Conservation (phyloP, 768 basidiomycete genomes). For the Lentinula detonsa region DNA sequence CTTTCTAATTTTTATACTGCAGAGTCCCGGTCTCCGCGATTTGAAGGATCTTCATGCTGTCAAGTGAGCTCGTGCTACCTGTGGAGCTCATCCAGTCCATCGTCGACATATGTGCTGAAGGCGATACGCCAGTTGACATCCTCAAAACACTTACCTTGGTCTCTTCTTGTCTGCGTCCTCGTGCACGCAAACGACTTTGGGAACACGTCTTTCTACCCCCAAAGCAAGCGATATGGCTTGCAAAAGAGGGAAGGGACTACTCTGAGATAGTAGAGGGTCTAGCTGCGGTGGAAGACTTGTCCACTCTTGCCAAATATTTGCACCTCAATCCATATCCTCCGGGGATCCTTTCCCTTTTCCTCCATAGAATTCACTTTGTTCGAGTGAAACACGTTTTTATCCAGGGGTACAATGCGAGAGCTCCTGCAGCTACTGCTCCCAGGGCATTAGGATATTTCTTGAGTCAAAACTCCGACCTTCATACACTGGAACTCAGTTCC, state of each 20-base stretch:
- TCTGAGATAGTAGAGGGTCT: neutral
- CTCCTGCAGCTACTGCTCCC: neutral
- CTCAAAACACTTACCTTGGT: neutral
- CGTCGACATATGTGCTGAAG: neutral
- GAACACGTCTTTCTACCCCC: neutral
- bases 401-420: neutral
- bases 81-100: neutral
- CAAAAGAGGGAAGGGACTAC: neutral
- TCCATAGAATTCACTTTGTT: neutral
- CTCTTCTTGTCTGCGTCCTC: neutral
- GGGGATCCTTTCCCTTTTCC: neutral
- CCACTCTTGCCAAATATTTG: neutral
- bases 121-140: neutral
- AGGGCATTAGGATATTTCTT: neutral
- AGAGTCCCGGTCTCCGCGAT: too few species aligned
- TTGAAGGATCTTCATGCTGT: neutral
- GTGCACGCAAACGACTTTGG: neutral
- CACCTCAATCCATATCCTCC: neutral
- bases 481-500: neutral
- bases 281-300: neutral
- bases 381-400: neutral
- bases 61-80: neutral
- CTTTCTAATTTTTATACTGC: too few species aligned
- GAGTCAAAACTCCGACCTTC: neutral
- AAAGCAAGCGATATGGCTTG: neutral